Conservation (phyloP, 768 basidiomycete genomes). For the Polyporus arcularius region DNA sequence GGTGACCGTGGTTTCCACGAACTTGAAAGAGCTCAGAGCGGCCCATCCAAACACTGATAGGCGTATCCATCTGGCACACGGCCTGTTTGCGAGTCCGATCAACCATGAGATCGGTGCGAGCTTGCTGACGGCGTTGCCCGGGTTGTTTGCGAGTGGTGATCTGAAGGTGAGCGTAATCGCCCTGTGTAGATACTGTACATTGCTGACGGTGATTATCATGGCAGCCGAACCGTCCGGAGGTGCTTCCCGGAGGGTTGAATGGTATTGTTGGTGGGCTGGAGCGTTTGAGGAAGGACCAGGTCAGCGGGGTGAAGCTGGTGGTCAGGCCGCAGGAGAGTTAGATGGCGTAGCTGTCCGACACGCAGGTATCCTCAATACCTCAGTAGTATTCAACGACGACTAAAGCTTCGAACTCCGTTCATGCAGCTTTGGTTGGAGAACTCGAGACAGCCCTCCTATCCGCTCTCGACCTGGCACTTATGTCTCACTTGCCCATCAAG, state of each 20-base stretch:
- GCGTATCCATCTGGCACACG: conserved; percentile 2
- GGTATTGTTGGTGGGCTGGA: conserved; percentile 25
- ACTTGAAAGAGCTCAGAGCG: background rate
- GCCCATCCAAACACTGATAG: conserved; percentile 5
- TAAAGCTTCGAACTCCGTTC: too few species aligned
- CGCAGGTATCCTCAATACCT: too few species aligned
- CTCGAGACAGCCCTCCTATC: too few species aligned
- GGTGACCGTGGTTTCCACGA: conserved; percentile 15
- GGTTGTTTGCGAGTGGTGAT: conserved; percentile 16
- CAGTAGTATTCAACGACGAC: too few species aligned
- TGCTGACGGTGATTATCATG: background rate
- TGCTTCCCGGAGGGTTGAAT: conserved; percentile 26
- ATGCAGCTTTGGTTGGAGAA: too few species aligned
- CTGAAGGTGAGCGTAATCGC: conserved; percentile 34
- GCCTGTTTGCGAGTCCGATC: conserved; percentile 5
- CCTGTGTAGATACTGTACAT: conserved; percentile 35
- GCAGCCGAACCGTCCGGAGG: conserved; percentile 28
- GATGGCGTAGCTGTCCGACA: conserved; percentile 1
- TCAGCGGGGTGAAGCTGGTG: conserved; percentile 29
- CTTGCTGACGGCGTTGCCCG: conserved; percentile 14
- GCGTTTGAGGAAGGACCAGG: conserved; percentile 18
- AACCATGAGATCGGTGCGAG: conserved; percentile 1
- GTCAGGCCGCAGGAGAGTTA: conserved; percentile 24
- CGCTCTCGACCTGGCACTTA: too few species aligned
- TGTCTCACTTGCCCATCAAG: too few species aligned